Evolutionary conservation across 495 filamentous ascomycete genomes (phyloP), one percentile per base, ranked within the genome.

Genomic region (Neurospora sp.): DNA sequence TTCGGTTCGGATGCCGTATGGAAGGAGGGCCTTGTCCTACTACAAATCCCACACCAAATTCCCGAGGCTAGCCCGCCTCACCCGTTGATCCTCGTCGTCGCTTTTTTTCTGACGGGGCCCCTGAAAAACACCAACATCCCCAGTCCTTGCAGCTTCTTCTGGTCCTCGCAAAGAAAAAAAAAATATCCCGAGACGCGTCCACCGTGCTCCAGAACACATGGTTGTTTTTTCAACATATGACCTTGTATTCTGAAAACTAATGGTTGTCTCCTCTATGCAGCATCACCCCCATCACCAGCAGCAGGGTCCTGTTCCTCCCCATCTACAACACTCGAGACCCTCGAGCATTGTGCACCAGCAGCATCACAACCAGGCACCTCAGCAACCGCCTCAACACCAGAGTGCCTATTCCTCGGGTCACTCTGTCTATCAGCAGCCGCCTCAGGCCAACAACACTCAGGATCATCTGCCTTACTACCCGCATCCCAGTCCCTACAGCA

Each of bases 401-500:
- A 83, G 83, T 66, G 84, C 89, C 69, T 94, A 92, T 82, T 83
- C 86, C 42, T 85, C 90, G 39, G 80, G 85, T 39, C 88, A 91
- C 74, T 81, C 83, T 77, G 79, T 80, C 66, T 92, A 92, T 75
- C 79, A 85, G 71, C 87, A 79, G 78, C 83, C 80, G 80, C 73
- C 80, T 80, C 80, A 82, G 83, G 82, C 76, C 71, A 81, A 70
- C 80, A 83, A 82, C 74, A 76, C 87, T 62, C 91, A 91, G 82
- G 93, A 95, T 66, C 79, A 80, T 74, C 83, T 82, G 75, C 86
- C 84, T n/a, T 94, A 93, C 80, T 95, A 93, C 85, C 80, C 89
- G 72, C 90, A 94, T 79, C 87, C 88, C 62, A 89, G 88, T 78
- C 87, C 92, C 31, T 95, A 95, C 84, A 90, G 91, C 79, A 90